Evolutionary conservation across 805 yeast genomes (phyloP).

Genomic region (Teunomyces aglyptinius): DNA sequence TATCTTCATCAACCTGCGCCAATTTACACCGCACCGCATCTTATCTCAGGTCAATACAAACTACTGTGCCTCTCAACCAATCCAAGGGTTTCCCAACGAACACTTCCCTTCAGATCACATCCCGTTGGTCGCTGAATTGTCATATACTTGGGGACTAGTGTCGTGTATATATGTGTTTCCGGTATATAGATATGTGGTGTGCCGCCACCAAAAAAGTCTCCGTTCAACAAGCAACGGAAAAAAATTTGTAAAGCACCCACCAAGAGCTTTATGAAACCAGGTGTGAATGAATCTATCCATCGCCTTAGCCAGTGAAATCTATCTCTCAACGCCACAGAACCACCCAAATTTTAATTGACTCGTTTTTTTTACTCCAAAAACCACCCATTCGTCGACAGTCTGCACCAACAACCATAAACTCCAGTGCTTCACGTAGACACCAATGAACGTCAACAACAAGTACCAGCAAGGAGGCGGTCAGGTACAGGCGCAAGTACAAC

Average conservation of each 20-base stretch:
- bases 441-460: constrained; percentile 20
- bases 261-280: constrained; percentile 1
- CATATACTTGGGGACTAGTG: not conserved
- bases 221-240: constrained; percentile 4
- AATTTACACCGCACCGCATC: constrained; percentile 75
- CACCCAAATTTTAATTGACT: not conserved
- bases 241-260: constrained; percentile 1
- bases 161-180: not conserved
- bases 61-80: constrained; percentile 68
- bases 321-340: not conserved
- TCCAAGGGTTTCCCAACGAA: constrained; percentile 86
- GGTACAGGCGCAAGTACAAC: constrained; percentile 26
- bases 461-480: constrained; percentile 15
- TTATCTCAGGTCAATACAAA: constrained; percentile 80
- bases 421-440: not conserved
- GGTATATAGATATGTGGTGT: not conserved
- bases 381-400: not conserved
- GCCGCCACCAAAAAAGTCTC: not conserved
- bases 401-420: not conserved
- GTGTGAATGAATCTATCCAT: not conserved
- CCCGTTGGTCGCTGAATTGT: constrained; percentile 74
- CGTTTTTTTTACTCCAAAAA: not conserved
- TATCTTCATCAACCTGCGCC: constrained; percentile 82
- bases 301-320: not conserved
- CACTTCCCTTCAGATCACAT: constrained; percentile 94